A percentile compares a stretch with the other conserved stretches of the same genome.
Evolutionary conservation across 2,329 filamentous ascomycete genomes (phyloP).

Genomic region (Myotisia sp.): DNA sequence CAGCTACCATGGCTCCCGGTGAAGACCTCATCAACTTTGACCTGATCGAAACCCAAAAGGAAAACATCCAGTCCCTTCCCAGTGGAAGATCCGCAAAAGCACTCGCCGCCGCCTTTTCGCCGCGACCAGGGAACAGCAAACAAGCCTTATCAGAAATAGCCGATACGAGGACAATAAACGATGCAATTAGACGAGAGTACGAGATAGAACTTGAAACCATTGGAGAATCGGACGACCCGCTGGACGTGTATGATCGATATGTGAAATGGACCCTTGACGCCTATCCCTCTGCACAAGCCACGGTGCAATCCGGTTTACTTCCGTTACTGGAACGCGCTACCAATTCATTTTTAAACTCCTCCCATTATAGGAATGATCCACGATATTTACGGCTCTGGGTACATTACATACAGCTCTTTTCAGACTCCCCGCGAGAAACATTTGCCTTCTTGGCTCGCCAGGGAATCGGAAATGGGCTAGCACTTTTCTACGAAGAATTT

Average conservation of each 20-base stretch:
- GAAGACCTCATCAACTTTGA: constrained; percentile 52
- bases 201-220: constrained; percentile 68
- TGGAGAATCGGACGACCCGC: constrained; percentile 79
- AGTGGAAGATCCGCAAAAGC: constrained; percentile 80
- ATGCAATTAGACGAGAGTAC: constrained; percentile 66
- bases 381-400: constrained; percentile 89
- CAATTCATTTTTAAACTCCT: constrained; percentile 68
- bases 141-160: constrained; percentile 37
- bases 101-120: constrained; percentile 61
- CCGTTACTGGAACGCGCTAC: constrained; percentile 84
- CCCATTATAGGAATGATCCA: constrained; percentile 89
- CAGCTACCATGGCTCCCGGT: constrained; percentile 25
- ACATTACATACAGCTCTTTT: constrained; percentile 83
- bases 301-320: constrained; percentile 76
- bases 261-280: constrained; percentile 93
- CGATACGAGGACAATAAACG: constrained; percentile 62
- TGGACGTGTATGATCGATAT: constrained; percentile 92
- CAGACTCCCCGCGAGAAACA: constrained; percentile 80
- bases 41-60: constrained; percentile 89
- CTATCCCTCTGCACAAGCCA: constrained; percentile 87
- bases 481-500: constrained; percentile 94
- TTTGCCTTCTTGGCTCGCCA: constrained; percentile 86
- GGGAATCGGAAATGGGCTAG: constrained; percentile 69
- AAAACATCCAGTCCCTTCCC: constrained; percentile 90
- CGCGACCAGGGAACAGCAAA: constrained; percentile 26